A percentile compares a stretch with the other conserved stretches of the same genome.
Evolutionary conservation across 352 stramenopile genomes (phyloP).

Genomic region (Aphanomyces euteiches): DNA sequence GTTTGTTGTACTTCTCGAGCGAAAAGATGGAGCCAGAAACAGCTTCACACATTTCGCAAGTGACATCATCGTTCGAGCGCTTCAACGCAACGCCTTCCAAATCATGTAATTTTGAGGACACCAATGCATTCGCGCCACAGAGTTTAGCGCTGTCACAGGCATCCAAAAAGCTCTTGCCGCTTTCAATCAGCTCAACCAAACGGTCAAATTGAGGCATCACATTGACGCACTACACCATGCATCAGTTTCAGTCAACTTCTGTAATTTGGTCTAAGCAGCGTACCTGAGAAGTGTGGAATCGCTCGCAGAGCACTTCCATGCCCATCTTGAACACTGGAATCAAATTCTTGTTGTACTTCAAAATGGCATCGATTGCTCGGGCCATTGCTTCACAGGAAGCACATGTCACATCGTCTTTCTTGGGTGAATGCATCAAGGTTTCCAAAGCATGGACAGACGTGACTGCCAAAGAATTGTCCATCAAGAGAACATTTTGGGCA

Average conservation of each 20-base stretch:
- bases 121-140: not conserved
- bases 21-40: not conserved
- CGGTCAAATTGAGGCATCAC: constrained; percentile 18
- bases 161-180: constrained; percentile 6
- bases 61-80: not conserved
- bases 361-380: not conserved
- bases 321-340: constrained; percentile 8
- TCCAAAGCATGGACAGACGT: not conserved
- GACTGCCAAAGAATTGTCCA: not conserved
- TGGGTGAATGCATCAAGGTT: not conserved
- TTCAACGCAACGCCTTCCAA: not conserved
- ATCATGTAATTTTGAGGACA: not conserved
- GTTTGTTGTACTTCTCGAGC: constrained; percentile 4
- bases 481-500: not conserved
- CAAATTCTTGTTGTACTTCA: constrained; percentile 9
- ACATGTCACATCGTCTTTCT: constrained; percentile 3
- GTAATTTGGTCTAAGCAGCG: not conserved
- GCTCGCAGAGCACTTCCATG: constrained; percentile 14
- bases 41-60: constrained; percentile 11
- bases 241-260: not conserved
- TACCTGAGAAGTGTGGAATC: constrained; percentile 14
- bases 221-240: constrained; percentile 9
- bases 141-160: no score
- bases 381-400: not conserved
- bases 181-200: constrained; percentile 16